Conservation (phyloP, 805 yeast species). For the Barnettozyma populi region DNA sequence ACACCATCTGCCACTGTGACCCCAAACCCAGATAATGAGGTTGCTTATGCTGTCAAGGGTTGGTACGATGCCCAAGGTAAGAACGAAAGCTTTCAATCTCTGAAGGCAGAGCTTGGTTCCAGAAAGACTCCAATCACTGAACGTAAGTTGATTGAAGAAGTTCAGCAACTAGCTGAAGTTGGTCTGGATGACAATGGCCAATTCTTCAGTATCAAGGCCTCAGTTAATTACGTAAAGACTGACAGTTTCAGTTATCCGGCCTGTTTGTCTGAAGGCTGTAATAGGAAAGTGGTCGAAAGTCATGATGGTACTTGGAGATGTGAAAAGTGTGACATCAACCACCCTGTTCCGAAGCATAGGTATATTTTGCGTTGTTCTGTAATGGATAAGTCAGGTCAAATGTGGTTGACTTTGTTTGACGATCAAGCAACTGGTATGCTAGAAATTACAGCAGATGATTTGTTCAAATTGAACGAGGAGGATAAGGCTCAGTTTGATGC, state of each 20-base stretch:
- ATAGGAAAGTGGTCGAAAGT: constrained; percentile 74
- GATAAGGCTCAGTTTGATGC: constrained; percentile 42
- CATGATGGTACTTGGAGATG: constrained; percentile 83
- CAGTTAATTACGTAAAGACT: constrained; percentile 62
- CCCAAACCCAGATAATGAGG: constrained; percentile 83
- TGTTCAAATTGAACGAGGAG: constrained; percentile 42
- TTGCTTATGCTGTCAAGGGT: constrained; percentile 83
- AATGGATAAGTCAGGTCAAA: constrained; percentile 75
- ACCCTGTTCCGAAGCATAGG: constrained; percentile 67
- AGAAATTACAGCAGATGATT: constrained; percentile 55
- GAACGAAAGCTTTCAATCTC: constrained; percentile 51
- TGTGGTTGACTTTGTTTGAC: constrained; percentile 86
- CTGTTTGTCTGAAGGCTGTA: constrained; percentile 71
- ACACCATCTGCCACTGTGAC: constrained; percentile 71
- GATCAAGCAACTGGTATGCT: constrained; percentile 70
- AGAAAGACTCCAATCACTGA: constrained; percentile 40
- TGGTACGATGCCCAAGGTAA: constrained; percentile 89
- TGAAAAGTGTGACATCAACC: constrained; percentile 78
- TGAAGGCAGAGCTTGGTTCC: constrained; percentile 47
- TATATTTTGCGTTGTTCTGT: constrained; percentile 72
- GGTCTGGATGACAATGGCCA: constrained; percentile 79
- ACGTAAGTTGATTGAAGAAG: constrained; percentile 63
- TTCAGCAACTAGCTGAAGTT: constrained; percentile 51
- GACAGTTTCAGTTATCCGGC: constrained; percentile 89
- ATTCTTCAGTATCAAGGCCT: constrained; percentile 69